Conservation (phyloP, 2,329 filamentous ascomycete genomes). For the Paecilomyces variotii region DNA sequence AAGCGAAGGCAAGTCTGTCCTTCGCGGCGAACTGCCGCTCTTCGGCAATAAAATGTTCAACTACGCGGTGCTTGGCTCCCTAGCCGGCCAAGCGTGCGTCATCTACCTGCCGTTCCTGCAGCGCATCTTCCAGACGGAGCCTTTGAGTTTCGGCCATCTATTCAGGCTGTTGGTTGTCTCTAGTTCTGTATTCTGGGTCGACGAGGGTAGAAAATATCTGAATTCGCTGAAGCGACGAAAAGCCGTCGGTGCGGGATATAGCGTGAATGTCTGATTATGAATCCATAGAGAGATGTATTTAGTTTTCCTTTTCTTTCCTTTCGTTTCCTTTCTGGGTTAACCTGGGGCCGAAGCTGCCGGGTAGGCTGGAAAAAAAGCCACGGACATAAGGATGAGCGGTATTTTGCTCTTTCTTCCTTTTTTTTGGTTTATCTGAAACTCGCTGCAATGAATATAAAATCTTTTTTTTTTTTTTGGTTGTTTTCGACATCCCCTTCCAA, state of each 20-base stretch:
- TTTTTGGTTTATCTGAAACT: background rate
- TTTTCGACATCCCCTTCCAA: background rate
- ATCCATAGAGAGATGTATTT: background rate
- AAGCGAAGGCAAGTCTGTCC: slow-evolving; percentile 79
- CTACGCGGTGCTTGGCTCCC: slow-evolving; percentile 78
- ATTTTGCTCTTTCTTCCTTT: background rate
- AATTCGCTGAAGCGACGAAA: slow-evolving; percentile 21
- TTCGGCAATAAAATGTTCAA: slow-evolving; percentile 93
- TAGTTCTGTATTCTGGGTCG: slow-evolving; percentile 90
- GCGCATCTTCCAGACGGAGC: slow-evolving; percentile 91
- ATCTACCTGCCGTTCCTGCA: slow-evolving; percentile 94
- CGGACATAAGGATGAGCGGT: background rate
- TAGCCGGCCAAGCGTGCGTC: slow-evolving; percentile 80
- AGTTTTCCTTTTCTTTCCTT: background rate
- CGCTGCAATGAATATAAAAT: background rate
- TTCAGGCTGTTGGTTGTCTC: slow-evolving; percentile 64
- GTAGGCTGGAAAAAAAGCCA: background rate
- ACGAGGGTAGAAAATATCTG: slow-evolving; percentile 76
- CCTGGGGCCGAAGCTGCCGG: background rate
- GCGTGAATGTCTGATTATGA: slow-evolving; percentile 28
- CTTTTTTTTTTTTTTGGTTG: background rate
- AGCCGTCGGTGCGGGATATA: slow-evolving; percentile 31
- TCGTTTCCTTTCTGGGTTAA: background rate
- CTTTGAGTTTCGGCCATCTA: slow-evolving; percentile 66
- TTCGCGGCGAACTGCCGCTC: slow-evolving; percentile 74